These are phyloP conservation scores for Protomyces inundatus DNA, from an alignment of 1,139 yeast species.

Conservation along the genomic window DNA sequence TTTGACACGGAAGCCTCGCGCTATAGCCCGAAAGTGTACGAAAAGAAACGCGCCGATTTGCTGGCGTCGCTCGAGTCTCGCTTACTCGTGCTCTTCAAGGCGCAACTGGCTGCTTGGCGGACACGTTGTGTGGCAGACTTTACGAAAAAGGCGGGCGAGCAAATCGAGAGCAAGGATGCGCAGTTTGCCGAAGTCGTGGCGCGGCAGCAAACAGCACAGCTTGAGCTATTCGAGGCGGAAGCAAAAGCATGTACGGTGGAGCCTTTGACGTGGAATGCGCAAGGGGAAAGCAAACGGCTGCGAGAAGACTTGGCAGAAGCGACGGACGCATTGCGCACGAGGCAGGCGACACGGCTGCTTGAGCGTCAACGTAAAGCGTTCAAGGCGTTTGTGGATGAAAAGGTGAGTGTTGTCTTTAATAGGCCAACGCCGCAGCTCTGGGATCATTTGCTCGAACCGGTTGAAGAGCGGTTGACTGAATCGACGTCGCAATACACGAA, in stretches of 20 bases:
- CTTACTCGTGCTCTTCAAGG: slow-evolving; percentile 47
- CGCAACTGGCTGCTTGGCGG: slow-evolving; percentile 42
- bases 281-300: slow-evolving; percentile 39
- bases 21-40: slow-evolving; percentile 55
- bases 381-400: slow-evolving; percentile 34
- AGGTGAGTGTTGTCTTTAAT: slow-evolving; percentile 32
- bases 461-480: slow-evolving; percentile 44
- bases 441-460: slow-evolving; percentile 51
- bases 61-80: slow-evolving; percentile 45
- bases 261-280: slow-evolving; percentile 34
- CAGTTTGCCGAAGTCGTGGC: slow-evolving; percentile 37
- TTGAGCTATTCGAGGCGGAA: slow-evolving; percentile 35
- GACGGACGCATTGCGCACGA: slow-evolving; percentile 44
- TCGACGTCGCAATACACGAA: slow-evolving; percentile 37
- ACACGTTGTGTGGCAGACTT: slow-evolving; percentile 37
- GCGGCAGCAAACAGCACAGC: slow-evolving; percentile 35
- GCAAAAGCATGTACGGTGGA: slow-evolving; percentile 36
- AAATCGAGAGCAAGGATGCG: slow-evolving; percentile 28
- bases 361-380: slow-evolving; percentile 35
- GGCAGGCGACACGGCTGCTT: slow-evolving; percentile 46
- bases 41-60: slow-evolving; percentile 49
- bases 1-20: slow-evolving; percentile 64
- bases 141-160: slow-evolving; percentile 33
- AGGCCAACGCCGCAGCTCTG: slow-evolving; percentile 53
- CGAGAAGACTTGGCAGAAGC: slow-evolving; percentile 35